Conservation (phyloP, 2,329 filamentous ascomycete genomes). For the Beauveria caledonica region DNA sequence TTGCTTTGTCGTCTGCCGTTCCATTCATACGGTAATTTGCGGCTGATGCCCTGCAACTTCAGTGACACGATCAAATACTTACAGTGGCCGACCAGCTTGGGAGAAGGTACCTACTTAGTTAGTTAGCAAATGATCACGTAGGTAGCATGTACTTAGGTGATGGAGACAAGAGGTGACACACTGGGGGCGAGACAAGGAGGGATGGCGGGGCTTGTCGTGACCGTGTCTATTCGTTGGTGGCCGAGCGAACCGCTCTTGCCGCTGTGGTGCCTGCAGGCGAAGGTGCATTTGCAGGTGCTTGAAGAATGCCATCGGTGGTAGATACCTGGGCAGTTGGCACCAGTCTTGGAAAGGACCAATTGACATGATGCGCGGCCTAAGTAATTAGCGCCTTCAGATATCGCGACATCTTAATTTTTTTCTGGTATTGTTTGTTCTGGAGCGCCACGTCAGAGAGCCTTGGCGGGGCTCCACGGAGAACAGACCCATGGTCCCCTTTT, state of each 20-base stretch:
- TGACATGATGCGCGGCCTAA: neutral
- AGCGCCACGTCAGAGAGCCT: slow-evolving; percentile 5
- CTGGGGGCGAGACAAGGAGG: neutral
- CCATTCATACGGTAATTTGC: neutral
- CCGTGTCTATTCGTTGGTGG: too few relatives aligned
- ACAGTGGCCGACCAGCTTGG: too few relatives aligned
- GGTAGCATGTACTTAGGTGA: too few relatives aligned
- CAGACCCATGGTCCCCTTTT: too few relatives aligned
- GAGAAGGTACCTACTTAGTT: too few relatives aligned
- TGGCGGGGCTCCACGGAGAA: neutral
- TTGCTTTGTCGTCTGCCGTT: neutral
- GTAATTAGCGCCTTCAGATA: neutral
- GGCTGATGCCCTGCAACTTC: neutral
- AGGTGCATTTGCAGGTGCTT: neutral
- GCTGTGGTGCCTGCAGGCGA: neutral
- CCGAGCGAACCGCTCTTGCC: neutral
- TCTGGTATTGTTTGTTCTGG: neutral
- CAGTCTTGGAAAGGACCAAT: neutral
- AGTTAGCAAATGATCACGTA: too few relatives aligned
- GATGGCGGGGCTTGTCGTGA: neutral
- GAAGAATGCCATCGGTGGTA: neutral
- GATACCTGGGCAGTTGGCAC: neutral
- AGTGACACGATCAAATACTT: neutral
- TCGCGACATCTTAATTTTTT: neutral
- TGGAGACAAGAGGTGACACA: neutral